phyloP scores from a whole-genome alignment of 208 protist species.

The Leishmania lainsoni region DNA sequence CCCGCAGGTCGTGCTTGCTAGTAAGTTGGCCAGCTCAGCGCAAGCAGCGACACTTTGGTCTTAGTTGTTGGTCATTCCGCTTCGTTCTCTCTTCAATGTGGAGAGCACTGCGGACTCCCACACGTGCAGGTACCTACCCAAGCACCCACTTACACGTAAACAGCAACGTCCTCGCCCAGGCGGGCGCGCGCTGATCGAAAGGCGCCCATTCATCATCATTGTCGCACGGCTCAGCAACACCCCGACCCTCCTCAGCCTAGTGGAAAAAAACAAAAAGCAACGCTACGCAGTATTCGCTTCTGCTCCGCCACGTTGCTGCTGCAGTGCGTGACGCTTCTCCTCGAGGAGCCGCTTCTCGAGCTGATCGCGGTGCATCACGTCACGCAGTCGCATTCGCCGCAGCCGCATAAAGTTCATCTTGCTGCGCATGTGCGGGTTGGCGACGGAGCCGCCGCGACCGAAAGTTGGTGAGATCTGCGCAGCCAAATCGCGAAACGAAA shows the following conservation, averaged over 20 bases:
- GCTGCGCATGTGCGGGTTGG: conserved; percentile 63
- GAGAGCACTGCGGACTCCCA: not conserved
- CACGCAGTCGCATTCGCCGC: conserved; percentile 77
- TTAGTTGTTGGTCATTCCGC: not conserved
- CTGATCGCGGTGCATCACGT: conserved; percentile 81
- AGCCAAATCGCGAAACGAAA: conserved; percentile 71
- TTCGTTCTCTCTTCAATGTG: not conserved
- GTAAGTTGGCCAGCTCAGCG: not conserved
- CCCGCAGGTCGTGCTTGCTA: not conserved
- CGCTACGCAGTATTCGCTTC: not conserved
- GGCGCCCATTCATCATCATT: too few relatives aligned
- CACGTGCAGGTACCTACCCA: too few relatives aligned
- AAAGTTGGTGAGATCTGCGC: conserved; percentile 65
- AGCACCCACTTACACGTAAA: too few relatives aligned
- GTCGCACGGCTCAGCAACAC: too few relatives aligned
- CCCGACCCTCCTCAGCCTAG: too few relatives aligned
- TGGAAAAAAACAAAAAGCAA: too few relatives aligned
- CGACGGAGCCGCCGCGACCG: conserved; percentile 45
- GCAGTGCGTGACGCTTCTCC: conserved; percentile 40
- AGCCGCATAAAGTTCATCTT: conserved; percentile 84
- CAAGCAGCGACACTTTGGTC: not conserved
- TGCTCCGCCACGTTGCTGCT: not conserved
- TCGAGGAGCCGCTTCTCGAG: conserved; percentile 55
- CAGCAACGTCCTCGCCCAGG: too few relatives aligned
- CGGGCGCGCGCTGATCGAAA: too few relatives aligned